Evolutionary conservation across 441 rosid species (phyloP), one percentile per base, ranked within the genome.

Genomic region (Brassica balearica): DNA sequence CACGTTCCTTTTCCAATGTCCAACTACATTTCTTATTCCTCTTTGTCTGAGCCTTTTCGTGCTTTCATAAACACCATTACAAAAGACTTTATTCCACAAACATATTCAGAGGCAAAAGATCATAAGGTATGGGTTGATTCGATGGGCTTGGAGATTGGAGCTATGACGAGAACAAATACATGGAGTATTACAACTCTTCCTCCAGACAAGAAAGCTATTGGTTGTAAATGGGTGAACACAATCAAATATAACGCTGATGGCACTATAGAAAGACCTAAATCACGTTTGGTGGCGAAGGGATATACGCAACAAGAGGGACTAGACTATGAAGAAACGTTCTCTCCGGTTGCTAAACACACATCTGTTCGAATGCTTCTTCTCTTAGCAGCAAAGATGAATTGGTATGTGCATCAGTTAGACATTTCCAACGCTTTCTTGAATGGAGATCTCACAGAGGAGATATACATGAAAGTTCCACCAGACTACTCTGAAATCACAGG

Each of bases 201-300:
- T 1, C 41, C 22, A 0, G 19, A 8, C 1, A 64, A 64, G 17
- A 7, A 6, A 0, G 6, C 62, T 0, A 23, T 69, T n/a, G 73
- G 63, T 0, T 69, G 29, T 2, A 69, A 69, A 4, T 72, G 61
- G 76, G 46, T 72, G 0, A 62, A 10, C 1, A 72, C 56, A 1
- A 15, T 61, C 0, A 72, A 25, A 0, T 14, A n/a, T 0, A 0
- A 36, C 2, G 55, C 8, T 3, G 25, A 59, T 71, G 67, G 56
- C 0, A n/a, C 14, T 0, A 2, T 60, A 0, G 67, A 71, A 1
- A 8, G 46, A 1, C 11, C 27, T 1, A 72, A 23, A 0, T 59
- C 19, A 0, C 0, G 43, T 0, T 0, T 59, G 0, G 36, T 71
- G 0, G 67, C 67, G 0, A 59, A 71, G 0, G 67, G 56, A 0